A percentile compares a stretch with the other conserved stretches of the same genome.
phyloP scores from a whole-genome alignment of 2,329 filamentous ascomycete genomes.

The Fusarium drepaniforme region DNA sequence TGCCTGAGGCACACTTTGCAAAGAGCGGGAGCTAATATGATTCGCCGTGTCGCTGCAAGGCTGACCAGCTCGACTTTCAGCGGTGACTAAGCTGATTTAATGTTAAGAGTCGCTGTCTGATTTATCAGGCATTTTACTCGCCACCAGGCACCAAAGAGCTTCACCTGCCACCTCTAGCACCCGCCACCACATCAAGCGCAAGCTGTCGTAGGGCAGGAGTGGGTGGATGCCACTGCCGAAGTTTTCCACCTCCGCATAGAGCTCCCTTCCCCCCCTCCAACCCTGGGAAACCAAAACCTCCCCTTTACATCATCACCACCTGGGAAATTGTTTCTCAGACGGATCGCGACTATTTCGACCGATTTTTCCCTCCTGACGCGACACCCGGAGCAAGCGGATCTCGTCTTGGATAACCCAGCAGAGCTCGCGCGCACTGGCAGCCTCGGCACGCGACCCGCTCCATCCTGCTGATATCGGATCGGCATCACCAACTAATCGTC shows the following conservation, averaged over 20 bases:
- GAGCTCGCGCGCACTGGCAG: conserved; percentile 12
- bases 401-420: background rate
- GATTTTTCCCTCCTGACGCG: background rate
- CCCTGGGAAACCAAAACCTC: conserved; percentile 21
- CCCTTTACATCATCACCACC: conserved; percentile 40
- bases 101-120: conserved; percentile 9
- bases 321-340: background rate
- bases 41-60: conserved; percentile 16
- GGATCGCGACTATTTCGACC: background rate
- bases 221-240: conserved; percentile 33
- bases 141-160: conserved; percentile 5
- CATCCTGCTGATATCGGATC: conserved; percentile 23
- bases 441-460: conserved; percentile 29
- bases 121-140: conserved; percentile 26
- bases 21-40: conserved; percentile 3
- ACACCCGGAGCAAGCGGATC: background rate
- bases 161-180: conserved; percentile 29
- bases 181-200: conserved; percentile 20
- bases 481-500: conserved; percentile 17
- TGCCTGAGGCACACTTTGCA: conserved; percentile 40
- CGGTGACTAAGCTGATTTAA: conserved; percentile 6
- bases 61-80: background rate
- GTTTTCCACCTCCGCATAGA: conserved; percentile 38
- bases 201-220: conserved; percentile 30
- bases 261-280: conserved; percentile 30